These are phyloP conservation scores for Citrus reticulata DNA, from an alignment of 345 rosid genomes.

Conservation along the genomic window DNA sequence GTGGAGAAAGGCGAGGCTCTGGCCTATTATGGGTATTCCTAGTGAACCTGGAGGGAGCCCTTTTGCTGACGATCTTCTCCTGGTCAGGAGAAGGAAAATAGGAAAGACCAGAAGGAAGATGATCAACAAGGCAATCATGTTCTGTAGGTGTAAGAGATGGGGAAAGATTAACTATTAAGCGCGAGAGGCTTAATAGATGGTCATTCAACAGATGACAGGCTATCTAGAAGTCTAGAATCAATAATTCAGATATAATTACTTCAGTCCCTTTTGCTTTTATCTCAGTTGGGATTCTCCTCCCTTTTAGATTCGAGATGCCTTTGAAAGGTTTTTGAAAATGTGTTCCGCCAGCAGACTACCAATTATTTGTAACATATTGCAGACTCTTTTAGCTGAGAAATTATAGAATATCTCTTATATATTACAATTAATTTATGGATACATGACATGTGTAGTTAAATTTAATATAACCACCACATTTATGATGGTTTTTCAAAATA, in stretches of 20 bases:
- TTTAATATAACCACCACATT: no score
- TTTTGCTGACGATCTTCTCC: conserved; percentile 8
- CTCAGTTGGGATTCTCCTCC: background rate
- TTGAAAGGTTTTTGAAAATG: background rate
- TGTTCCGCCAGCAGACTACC: background rate
- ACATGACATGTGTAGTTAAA: no score
- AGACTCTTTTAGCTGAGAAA: background rate
- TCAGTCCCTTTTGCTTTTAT: background rate
- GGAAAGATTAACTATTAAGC: background rate
- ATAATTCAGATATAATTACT: no score
- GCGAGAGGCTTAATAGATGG: background rate
- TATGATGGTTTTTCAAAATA: no score
- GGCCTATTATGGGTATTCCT: conserved; percentile 57
- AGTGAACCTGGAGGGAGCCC: conserved; percentile 54
- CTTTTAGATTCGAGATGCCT: background rate
- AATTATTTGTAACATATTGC: background rate
- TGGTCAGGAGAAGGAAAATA: conserved; percentile 21
- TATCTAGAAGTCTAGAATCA: background rate
- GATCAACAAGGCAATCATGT: conserved; percentile 12
- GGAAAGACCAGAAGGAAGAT: conserved; percentile 24
- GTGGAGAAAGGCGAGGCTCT: conserved; percentile 39
- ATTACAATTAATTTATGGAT: no score
- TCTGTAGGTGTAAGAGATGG: background rate
- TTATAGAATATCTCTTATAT: accelerated
- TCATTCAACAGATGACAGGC: background rate